Base-by-base conservation (phyloP, 2,329 filamentous ascomycete genomes). In the Colletotrichum liriopes region DNA sequence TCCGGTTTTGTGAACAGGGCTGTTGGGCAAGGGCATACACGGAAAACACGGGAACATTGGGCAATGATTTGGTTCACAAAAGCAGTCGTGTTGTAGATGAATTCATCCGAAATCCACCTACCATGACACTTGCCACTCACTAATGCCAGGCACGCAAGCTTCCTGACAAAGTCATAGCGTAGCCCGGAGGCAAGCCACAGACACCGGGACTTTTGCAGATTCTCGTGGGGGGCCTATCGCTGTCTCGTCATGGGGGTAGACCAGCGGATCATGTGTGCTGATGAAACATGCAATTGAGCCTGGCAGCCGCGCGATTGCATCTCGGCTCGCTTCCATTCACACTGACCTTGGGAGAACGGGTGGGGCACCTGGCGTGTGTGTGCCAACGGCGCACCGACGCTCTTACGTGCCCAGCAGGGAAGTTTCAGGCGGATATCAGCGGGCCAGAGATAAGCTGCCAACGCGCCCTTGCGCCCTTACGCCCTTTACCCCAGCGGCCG, bases 391-490 rank as follows among this genome's bases (percentile, higher is more conserved):
- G 18, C 32, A 60, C 39, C 55, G 43, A 37, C 43, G 41, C 43
- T 20, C 23, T 37, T 14, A 62, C 59, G 9, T 47, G 20, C 60
- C 55, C 51, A 55, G 49, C 61, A 73, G 49, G 67, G 61, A 72
- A 65, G 72, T 64, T 72, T 62, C 39, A 65, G 35, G 55, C 73
- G 73, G 73, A 64, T 74, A 73, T 68, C 71, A 67, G 71, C 67
- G 73, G 71, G 65, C 61, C 71, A 73, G 64, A 62, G 73, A 49
- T 67, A 60, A 49, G 37, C 32, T 58, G 32, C 35, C 49, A 52
- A 51, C 51, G 43, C 43, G 60, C 63, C 55, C 63, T 67, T 51
- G 51, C 61, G 62, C 68, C 68, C 63, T 67, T 51, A 51, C 61
- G 62, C 68, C 68, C 47, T 64, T 63, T 63, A 51, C 65, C 70